A percentile compares a stretch with the other conserved stretches of the same genome.
These are phyloP conservation scores for Pseudocercospora fuligena DNA, from an alignment of 2,329 filamentous ascomycete genomes.

Conservation along the genomic window DNA sequence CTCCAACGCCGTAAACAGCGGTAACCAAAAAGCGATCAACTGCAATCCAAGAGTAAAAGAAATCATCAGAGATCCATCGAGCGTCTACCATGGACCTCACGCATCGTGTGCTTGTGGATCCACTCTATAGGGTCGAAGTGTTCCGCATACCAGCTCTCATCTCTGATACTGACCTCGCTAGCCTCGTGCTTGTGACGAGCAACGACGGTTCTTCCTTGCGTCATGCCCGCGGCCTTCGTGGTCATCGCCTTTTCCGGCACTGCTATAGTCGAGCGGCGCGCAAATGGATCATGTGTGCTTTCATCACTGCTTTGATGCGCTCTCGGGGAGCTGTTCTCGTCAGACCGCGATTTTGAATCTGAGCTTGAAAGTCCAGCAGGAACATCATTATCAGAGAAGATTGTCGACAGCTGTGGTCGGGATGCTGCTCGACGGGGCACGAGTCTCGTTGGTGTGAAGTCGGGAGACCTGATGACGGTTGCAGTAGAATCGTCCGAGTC, in stretches of 20 bases:
- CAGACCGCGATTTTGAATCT: slow-evolving; percentile 14
- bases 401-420: slow-evolving; percentile 34
- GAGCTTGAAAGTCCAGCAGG: slow-evolving; percentile 18
- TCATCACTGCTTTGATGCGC: slow-evolving; percentile 19
- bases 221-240: slow-evolving; percentile 8
- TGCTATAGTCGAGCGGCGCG: slow-evolving; percentile 14
- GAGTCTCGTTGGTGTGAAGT: slow-evolving; percentile 20
- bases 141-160: slow-evolving; percentile 41
- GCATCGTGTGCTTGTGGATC: slow-evolving; percentile 38
- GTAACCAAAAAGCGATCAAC: background rate
- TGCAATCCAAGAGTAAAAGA: slow-evolving; percentile 2
- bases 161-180: slow-evolving; percentile 31
- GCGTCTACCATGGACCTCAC: slow-evolving; percentile 41
- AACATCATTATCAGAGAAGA: slow-evolving; percentile 31
- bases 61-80: slow-evolving; percentile 43
- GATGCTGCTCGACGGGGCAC: slow-evolving; percentile 21
- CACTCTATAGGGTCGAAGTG: slow-evolving; percentile 36
- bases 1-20: background rate
- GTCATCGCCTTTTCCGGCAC: slow-evolving; percentile 3
- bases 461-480: slow-evolving; percentile 26
- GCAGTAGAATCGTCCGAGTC: slow-evolving; percentile 26
- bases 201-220: slow-evolving; percentile 15
- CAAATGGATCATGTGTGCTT: slow-evolving; percentile 9
- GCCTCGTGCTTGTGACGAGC: slow-evolving; percentile 23
- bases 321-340: slow-evolving; percentile 29